A percentile compares a stretch with the other conserved stretches of the same genome.
These are phyloP conservation scores for Phycomyces blakesleeanus DNA, from an alignment of 192 early-diverging fungal species.

Conservation along the genomic window DNA sequence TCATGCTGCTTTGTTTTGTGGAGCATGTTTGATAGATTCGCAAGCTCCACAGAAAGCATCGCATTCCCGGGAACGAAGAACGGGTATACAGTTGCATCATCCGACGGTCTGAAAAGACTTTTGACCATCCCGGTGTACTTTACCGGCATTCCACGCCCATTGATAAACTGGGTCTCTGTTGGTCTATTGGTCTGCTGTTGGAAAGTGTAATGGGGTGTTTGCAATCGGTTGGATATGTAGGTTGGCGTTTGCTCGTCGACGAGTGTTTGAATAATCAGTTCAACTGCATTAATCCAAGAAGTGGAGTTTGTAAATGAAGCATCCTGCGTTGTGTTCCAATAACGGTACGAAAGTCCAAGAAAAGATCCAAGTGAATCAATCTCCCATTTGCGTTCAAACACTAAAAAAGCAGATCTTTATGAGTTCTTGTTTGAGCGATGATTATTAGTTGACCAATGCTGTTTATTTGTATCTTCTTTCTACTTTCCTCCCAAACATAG, in stretches of 20 bases:
- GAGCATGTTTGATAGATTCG: constrained; percentile 42
- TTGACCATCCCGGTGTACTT: constrained; percentile 41
- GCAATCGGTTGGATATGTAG: constrained; percentile 22
- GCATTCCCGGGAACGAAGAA: constrained; percentile 60
- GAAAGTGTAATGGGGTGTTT: constrained; percentile 21
- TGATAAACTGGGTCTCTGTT: constrained; percentile 41
- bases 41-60: constrained; percentile 57
- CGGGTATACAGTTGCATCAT: constrained; percentile 55
- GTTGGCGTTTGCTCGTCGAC: constrained; percentile 43
- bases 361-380: constrained; percentile 68
- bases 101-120: constrained; percentile 54
- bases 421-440: too few relatives aligned
- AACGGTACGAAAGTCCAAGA: constrained; percentile 49
- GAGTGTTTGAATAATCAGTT: constrained; percentile 38
- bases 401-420: constrained; percentile 8
- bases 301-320: constrained; percentile 26
- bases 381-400: constrained; percentile 60
- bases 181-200: constrained; percentile 22
- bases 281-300: constrained; percentile 49
- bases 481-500: too few relatives aligned
- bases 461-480: too few relatives aligned
- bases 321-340: constrained; percentile 50
- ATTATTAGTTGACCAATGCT: too few relatives aligned
- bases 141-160: constrained; percentile 40
- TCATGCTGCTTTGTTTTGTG: constrained; percentile 15